phyloP scores from a whole-genome alignment of 805 yeast species.

The Jamesozyma spencerorum region DNA sequence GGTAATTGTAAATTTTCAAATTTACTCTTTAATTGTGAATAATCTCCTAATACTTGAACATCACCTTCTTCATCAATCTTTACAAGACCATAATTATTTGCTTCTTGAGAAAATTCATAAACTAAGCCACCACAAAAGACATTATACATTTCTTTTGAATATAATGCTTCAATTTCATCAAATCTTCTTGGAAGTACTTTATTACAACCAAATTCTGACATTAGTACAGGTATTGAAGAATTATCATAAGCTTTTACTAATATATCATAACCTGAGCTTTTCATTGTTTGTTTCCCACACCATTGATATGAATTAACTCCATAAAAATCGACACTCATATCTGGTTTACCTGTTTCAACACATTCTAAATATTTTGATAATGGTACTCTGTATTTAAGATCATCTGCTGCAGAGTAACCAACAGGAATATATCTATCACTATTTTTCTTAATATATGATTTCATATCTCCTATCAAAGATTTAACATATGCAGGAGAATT shows the following conservation, averaged over 20 bases:
- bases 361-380: slow-evolving; percentile 78
- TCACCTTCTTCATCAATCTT: slow-evolving; percentile 37
- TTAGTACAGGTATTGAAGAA: slow-evolving; percentile 68
- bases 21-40: slow-evolving; percentile 38
- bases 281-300: slow-evolving; percentile 88
- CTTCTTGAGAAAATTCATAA: slow-evolving; percentile 72
- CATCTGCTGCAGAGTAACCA: slow-evolving; percentile 97
- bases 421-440: slow-evolving; percentile 68
- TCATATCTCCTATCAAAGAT: slow-evolving; percentile 73
- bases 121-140: slow-evolving; percentile 81
- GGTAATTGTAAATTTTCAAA: slow-evolving; percentile 32
- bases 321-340: slow-evolving; percentile 66
- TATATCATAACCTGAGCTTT: slow-evolving; percentile 64
- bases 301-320: slow-evolving; percentile 93
- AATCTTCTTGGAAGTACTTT: slow-evolving; percentile 68
- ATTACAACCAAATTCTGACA: slow-evolving; percentile 91
- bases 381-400: slow-evolving; percentile 63
- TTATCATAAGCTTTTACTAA: slow-evolving; percentile 62
- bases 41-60: slow-evolving; percentile 39
- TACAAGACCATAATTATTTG: slow-evolving; percentile 72
- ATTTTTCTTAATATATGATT: slow-evolving; percentile 52
- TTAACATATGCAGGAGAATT: slow-evolving; percentile 69
- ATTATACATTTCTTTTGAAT: slow-evolving; percentile 60
- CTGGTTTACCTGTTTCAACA: slow-evolving; percentile 40
- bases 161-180: slow-evolving; percentile 64